A percentile compares a stretch with the other conserved stretches of the same genome.
Conservation (phyloP, 106 monocot genomes). For the Vanilla planifolia region DNA sequence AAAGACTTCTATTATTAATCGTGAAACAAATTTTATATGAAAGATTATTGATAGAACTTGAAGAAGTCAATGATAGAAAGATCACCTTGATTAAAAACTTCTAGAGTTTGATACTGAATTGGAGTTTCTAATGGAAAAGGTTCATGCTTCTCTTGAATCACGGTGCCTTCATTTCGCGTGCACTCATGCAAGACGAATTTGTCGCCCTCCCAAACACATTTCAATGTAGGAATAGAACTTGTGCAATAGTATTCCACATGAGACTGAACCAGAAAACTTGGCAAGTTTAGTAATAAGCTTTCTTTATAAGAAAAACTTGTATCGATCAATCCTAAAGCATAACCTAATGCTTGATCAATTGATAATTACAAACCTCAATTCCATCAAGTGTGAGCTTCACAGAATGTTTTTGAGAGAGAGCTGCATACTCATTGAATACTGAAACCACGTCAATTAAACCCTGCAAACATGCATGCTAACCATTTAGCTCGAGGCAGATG, state of each 20-base stretch:
- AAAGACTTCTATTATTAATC: not conserved
- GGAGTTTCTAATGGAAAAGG: constrained; percentile 17
- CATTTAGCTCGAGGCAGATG: too few relatives aligned
- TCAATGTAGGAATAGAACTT: constrained; percentile 30
- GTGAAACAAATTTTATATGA: not conserved
- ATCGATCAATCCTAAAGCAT: not conserved
- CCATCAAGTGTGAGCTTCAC: constrained; percentile 46
- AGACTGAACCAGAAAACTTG: constrained; percentile 27
- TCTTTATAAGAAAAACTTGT: not conserved
- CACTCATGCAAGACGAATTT: constrained; percentile 89
- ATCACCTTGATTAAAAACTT: constrained; percentile 51
- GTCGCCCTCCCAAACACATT: constrained; percentile 74
- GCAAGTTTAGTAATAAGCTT: not conserved
- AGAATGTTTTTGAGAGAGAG: constrained; percentile 54
- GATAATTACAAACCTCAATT: constrained; percentile 46
- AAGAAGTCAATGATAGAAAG: not conserved
- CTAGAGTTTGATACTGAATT: constrained; percentile 59
- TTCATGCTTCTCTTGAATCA: constrained; percentile 14
- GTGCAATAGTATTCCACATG: constrained; percentile 72
- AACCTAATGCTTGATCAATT: not conserved
- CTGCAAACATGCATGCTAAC: too few relatives aligned
- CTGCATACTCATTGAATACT: constrained; percentile 61
- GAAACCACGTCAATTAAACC: constrained; percentile 65
- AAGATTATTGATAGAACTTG: not conserved
- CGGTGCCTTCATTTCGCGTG: constrained; percentile 7